Percentiles rank a stretch among this genome's conserved stretches.
phyloP scores from a whole-genome alignment of 148 eudicot genomes.

The Rhododendron kiyosumense region DNA sequence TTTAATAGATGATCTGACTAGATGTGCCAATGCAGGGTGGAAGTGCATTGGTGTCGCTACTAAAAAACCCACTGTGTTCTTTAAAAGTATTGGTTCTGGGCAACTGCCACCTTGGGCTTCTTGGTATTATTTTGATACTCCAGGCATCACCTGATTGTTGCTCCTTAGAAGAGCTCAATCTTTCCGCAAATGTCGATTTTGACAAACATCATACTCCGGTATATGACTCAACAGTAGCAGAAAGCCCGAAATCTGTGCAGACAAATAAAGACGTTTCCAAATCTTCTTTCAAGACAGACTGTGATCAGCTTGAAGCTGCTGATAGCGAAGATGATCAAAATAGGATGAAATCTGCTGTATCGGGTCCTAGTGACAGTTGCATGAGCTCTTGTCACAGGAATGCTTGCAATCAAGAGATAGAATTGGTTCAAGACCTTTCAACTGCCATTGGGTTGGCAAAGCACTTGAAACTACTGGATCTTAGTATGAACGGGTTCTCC shows the following conservation, averaged over 20 bases:
- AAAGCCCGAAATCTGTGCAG: constrained; percentile 9
- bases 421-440: constrained; percentile 37
- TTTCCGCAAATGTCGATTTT: constrained; percentile 46
- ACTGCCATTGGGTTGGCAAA: constrained; percentile 47
- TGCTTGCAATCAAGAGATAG: constrained; percentile 12
- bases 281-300: constrained; percentile 19
- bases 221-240: constrained; percentile 6
- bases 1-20: neutral
- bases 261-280: constrained; percentile 6
- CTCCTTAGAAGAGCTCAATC: constrained; percentile 75
- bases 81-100: constrained; percentile 51
- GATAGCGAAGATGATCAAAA: constrained; percentile 64
- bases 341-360: constrained; percentile 14
- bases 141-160: constrained; percentile 51
- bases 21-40: constrained; percentile 55
- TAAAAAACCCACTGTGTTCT: constrained; percentile 50
- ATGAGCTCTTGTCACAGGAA: constrained; percentile 22
- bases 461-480: constrained; percentile 60
- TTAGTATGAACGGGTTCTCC: constrained; percentile 70
- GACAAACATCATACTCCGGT: constrained; percentile 21
- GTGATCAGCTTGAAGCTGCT: constrained; percentile 53
- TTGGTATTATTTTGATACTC: constrained; percentile 48
- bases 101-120: constrained; percentile 65
- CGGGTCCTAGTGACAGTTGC: constrained; percentile 28
- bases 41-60: constrained; percentile 47